Evolutionary conservation across 495 filamentous ascomycete species (phyloP), one percentile per base, ranked within the genome.

Genomic region (Aspergillus conjunctus): DNA sequence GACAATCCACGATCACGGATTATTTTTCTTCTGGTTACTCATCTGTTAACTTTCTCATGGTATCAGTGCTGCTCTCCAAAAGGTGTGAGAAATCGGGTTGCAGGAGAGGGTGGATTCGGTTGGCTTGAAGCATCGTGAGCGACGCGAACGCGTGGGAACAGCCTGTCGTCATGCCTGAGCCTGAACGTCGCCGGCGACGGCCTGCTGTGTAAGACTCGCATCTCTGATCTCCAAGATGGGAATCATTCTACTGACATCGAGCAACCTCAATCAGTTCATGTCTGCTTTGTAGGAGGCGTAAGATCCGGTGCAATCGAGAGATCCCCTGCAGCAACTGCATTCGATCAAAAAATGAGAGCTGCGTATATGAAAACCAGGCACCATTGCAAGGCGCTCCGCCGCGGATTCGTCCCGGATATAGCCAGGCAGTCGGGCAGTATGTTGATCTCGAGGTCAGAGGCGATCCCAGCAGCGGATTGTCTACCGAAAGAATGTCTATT

Each of bases 321-420:
- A 68, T 33, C 12, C 81, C 82, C 1, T 85, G 80, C 57, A 80
- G 72, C 61, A 81, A 83, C 59, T 85, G 83, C 52, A 1, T 77
- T 2, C 74, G 74, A 12, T 78, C 80, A 0, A 79, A 72, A 57
- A 78, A 68, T 46, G 68, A 59, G 4, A 60, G 46, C 4, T 85
- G 82, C 63, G 61, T 71, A 1, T 85, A 82, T 62, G 71, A 72
- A 14, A 72, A 58, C 22, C 52, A 58, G 30, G 39, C 60, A 11
- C 31, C 55, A 18, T 62, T 18, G 45, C 62, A 57, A 14, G 65
- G 57, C 39, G 44, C 26, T 59, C 22, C 61, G 2, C 2, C 26
- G 5, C 26, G 26, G 26, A 26, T 2, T 5, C 26, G 5, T 26
- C 26, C 26, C 26, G 26, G 26, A 7, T 34, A 63, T 54, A 45